Base-by-base conservation (phyloP, 2,329 filamentous ascomycete genomes). In the Pseudopithomyces chartarum region DNA sequence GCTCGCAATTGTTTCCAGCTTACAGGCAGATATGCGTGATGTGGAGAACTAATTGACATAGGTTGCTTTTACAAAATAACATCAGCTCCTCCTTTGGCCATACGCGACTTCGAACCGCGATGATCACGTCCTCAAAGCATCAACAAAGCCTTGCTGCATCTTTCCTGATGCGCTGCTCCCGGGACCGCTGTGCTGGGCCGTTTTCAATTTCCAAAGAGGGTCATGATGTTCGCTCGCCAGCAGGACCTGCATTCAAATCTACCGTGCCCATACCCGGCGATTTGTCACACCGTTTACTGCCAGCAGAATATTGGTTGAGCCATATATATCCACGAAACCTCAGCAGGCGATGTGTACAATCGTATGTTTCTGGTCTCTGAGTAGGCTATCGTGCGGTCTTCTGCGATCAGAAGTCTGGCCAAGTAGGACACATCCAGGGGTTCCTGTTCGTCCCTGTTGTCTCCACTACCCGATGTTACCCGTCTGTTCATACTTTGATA, bases 231-330 rank as follows among this genome's bases (percentile, higher is more conserved):
- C 15, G 15, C 40, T 50, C 34, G 48, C 48, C 23, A 17, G n/a
- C 23, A 42, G 22, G 22, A 32, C 47, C 47, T 50, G 47, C 47
- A 50, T 50, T 20, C 32, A 23, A 47, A 40, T 50, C 22, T 50
- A 40, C 32, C n/a, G 38, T 26, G 36, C 48, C 42, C 38, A 42
- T 26, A 33, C 12, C 12, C 13, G 34, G 46, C 13, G 17, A 26
- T 20, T 26, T 34, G 48, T 42, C 38, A 51, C 26, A 51, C 48
- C 48, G 48, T 51, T 51, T 23, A 33, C 38, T 43, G 48, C 38
- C 20, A 26, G 38, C 48, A 26, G 33, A 38, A 15, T 42, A 50
- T 50, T 34, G n/a, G 22, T 36, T 34, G 8, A 8, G 44, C 22
- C 11, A n/a, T 42, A n/a, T 42, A 23, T 11, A 42, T 11, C 7